These are phyloP conservation scores for Saposhnikovia divaricata DNA, from an alignment of 129 eudicot genomes.

Conservation along the genomic window DNA sequence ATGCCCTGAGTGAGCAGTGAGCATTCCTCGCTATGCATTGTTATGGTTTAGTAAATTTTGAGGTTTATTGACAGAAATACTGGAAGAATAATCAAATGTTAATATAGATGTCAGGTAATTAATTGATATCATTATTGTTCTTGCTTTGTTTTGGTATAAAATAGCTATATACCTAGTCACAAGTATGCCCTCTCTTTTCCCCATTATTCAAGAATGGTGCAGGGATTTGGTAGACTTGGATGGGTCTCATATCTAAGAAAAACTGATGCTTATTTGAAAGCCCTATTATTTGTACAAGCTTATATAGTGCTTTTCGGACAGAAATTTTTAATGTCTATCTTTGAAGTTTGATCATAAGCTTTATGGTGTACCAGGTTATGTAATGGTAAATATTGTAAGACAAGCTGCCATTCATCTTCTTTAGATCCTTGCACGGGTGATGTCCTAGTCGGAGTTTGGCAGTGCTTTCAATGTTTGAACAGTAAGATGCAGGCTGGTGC, in stretches of 20 bases:
- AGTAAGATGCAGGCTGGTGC: slow-evolving; percentile 37
- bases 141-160: not conserved
- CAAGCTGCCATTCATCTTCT: slow-evolving; percentile 39
- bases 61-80: not conserved
- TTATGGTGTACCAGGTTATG: slow-evolving; percentile 31
- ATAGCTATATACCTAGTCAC: not conserved
- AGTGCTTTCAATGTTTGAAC: slow-evolving; percentile 40
- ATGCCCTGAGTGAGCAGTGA: not conserved
- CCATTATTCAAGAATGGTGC: not conserved
- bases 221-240: not conserved
- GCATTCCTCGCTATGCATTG: not conserved
- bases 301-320: not conserved
- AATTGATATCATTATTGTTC: not conserved
- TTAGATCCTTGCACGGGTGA: slow-evolving; percentile 23
- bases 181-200: not conserved
- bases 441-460: slow-evolving; percentile 26
- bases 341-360: slow-evolving; percentile 8
- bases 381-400: slow-evolving; percentile 38
- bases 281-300: too few species aligned
- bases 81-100: not conserved
- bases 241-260: not conserved
- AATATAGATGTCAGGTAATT: not conserved
- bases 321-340: not conserved
- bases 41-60: not conserved
- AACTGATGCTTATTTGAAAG: not conserved